Evolutionary conservation across 1,139 yeast genomes (phyloP).

Genomic region (Taphrina sp.): DNA sequence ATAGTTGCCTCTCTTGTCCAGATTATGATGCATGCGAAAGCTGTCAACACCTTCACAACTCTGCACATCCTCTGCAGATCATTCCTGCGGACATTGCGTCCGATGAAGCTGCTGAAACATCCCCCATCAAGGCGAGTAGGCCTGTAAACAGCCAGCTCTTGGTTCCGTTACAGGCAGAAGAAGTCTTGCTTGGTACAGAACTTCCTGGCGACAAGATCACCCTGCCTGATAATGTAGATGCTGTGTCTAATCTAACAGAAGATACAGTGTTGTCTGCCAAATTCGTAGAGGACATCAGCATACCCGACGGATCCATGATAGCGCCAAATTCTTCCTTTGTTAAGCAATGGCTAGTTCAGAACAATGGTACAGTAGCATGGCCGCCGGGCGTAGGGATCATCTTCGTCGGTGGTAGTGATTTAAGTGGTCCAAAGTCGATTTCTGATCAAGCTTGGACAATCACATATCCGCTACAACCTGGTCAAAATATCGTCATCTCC

Average conservation of each 20-base stretch:
- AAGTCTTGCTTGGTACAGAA: background rate
- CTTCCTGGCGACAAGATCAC: background rate
- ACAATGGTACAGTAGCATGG: constrained; percentile 36
- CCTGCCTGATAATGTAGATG: no score
- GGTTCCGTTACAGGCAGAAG: no score
- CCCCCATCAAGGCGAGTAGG: background rate
- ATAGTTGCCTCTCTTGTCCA: constrained; percentile 43
- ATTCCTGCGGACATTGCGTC: background rate
- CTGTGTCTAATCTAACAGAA: background rate
- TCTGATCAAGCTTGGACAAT: constrained; percentile 25
- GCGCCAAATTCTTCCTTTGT: constrained; percentile 27
- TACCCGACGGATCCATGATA: constrained; percentile 20
- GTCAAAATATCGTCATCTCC: constrained; percentile 36
- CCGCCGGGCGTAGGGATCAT: constrained; percentile 35
- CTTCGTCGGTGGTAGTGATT: constrained; percentile 33
- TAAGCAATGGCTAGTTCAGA: constrained; percentile 36
- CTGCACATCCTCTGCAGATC: constrained; percentile 14
- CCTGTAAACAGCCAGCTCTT: no score
- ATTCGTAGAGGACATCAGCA: constrained; percentile 22
- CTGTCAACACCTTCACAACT: background rate
- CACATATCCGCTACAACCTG: constrained; percentile 29
- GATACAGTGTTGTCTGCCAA: constrained; percentile 7
- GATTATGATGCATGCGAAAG: constrained; percentile 43
- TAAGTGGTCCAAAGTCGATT: constrained; percentile 27
- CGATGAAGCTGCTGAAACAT: background rate